Conservation (phyloP, 805 yeast genomes). For the Hanseniaspora singularis region DNA sequence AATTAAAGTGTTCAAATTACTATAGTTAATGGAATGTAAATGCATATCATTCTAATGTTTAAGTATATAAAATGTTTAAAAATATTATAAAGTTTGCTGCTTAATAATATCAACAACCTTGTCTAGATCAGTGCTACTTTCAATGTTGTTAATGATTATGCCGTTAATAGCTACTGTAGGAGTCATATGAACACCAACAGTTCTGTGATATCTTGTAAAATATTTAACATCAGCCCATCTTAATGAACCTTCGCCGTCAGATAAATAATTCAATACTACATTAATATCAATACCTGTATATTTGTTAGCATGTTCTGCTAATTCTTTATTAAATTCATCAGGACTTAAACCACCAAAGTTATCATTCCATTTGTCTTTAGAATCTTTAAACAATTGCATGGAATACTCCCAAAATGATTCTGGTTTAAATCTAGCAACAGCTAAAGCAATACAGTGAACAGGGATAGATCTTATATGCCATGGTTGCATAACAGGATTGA, state of each 20-base stretch:
- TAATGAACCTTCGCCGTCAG: slow-evolving; percentile 11
- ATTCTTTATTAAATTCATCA: slow-evolving; percentile 40
- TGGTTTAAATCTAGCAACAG: slow-evolving; percentile 49
- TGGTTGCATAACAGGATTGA: slow-evolving; percentile 72
- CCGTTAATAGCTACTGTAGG: slow-evolving; percentile 72
- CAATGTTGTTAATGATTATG: slow-evolving; percentile 42
- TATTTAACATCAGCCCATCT: slow-evolving; percentile 56
- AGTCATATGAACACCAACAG: slow-evolving; percentile 71
- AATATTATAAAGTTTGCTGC: slow-evolving; percentile 7
- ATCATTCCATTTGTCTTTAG: slow-evolving; percentile 45
- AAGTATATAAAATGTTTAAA: too few species aligned
- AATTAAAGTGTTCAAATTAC: too few species aligned
- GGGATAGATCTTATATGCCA: slow-evolving; percentile 73
- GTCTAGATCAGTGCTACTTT: slow-evolving; percentile 47
- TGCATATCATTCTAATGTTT: too few species aligned
- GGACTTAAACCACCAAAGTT: slow-evolving; percentile 43
- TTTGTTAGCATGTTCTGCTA: slow-evolving; percentile 41
- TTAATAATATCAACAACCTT: slow-evolving; percentile 26
- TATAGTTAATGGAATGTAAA: too few species aligned
- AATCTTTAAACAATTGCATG: slow-evolving; percentile 43
- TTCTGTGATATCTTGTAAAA: slow-evolving; percentile 60
- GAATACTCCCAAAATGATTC: slow-evolving; percentile 46
- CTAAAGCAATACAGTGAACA: slow-evolving; percentile 60
- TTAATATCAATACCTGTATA: slow-evolving; percentile 29
- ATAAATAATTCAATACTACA: slow-evolving; percentile 27